These are phyloP conservation scores for Pisolithus sp. DNA, from an alignment of 768 basidiomycete species.

Conservation along the genomic window DNA sequence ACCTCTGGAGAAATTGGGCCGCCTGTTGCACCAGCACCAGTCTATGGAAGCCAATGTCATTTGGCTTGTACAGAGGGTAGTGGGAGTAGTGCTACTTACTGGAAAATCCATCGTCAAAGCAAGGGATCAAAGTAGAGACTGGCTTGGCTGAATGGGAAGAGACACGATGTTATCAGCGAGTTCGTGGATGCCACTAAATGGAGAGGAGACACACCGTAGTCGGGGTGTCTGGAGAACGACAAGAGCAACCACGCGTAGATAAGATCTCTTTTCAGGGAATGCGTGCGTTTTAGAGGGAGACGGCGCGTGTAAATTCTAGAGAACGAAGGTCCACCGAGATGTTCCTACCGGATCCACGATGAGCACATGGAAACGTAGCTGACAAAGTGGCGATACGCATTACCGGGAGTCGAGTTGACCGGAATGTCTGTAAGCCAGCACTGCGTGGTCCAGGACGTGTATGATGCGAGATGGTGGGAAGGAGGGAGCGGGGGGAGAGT, in stretches of 20 bases:
- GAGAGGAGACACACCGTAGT: too few species aligned
- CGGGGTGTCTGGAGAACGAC: too few species aligned
- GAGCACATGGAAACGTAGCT: constrained; percentile 5
- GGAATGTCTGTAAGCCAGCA: not conserved
- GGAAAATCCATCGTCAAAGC: not conserved
- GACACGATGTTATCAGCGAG: constrained; percentile 5
- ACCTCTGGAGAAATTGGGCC: constrained; percentile 21
- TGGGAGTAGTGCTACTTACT: constrained; percentile 8
- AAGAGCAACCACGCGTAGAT: not conserved
- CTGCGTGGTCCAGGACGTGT: not conserved
- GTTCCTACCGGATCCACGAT: not conserved
- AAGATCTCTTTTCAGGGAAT: not conserved
- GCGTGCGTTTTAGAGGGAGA: not conserved
- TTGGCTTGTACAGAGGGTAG: not conserved
- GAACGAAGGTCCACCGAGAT: not conserved
- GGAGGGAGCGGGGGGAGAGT: too few species aligned
- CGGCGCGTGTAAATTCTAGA: not conserved
- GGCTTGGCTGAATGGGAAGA: not conserved
- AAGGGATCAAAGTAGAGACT: not conserved
- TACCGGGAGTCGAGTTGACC: not conserved
- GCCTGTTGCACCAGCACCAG: not conserved
- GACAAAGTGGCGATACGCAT: constrained; percentile 5
- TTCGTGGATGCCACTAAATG: not conserved
- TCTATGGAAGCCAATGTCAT: constrained; percentile 8
- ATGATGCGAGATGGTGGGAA: not conserved